phyloP scores from a whole-genome alignment of 1,139 yeast genomes.

The Magnusiomyces ingens region DNA sequence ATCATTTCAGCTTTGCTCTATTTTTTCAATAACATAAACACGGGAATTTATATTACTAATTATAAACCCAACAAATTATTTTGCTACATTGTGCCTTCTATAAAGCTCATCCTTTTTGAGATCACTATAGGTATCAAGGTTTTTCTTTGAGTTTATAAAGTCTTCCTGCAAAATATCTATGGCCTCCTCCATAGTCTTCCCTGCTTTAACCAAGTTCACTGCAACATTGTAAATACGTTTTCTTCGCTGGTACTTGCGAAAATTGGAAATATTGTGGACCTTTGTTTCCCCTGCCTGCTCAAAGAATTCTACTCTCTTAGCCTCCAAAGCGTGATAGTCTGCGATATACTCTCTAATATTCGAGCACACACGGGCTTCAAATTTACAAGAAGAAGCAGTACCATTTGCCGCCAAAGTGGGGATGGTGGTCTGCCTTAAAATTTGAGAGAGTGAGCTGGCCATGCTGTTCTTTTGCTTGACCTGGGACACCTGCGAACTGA shows the following conservation, averaged over 20 bases:
- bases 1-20: too few relatives aligned
- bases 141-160: not conserved
- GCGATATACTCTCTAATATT: too few relatives aligned
- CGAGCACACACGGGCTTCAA: too few relatives aligned
- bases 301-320: not conserved
- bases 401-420: too few relatives aligned
- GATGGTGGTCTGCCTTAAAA: too few relatives aligned
- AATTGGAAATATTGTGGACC: not conserved
- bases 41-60: too few relatives aligned
- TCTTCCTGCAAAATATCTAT: constrained; percentile 1
- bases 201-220: not conserved
- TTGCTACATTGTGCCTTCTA: constrained; percentile 15
- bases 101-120: not conserved
- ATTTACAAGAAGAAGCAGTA: too few relatives aligned
- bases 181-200: not conserved
- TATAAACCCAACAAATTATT: too few relatives aligned
- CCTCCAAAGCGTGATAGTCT: not conserved
- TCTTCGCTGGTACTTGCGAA: constrained; percentile 3
- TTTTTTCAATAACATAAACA: too few relatives aligned
- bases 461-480: too few relatives aligned
- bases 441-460: too few relatives aligned
- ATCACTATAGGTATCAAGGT: not conserved
- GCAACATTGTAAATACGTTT: not conserved
- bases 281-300: not conserved
- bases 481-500: too few relatives aligned